Percentiles rank a stretch among this genome's conserved stretches.
These are phyloP conservation scores for Nitzschia palea DNA, from an alignment of 108 stramenopile species.

Conservation along the genomic window DNA sequence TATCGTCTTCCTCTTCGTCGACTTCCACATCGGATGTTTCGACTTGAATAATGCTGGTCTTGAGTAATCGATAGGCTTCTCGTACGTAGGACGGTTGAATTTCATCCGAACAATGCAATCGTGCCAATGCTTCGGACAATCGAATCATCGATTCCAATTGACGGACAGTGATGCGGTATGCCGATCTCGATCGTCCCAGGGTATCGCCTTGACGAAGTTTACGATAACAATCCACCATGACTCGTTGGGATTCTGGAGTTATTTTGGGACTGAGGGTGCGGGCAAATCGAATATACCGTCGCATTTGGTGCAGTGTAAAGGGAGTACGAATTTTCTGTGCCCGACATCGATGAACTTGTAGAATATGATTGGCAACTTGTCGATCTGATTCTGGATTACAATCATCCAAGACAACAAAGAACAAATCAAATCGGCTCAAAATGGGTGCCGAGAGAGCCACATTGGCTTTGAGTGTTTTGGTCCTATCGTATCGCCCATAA, in stretches of 20 bases:
- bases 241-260: constrained; percentile 76
- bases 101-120: constrained; percentile 89
- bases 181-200: constrained; percentile 89
- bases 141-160: constrained; percentile 98
- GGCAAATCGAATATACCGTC: constrained; percentile 96
- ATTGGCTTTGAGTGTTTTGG: constrained; percentile 94
- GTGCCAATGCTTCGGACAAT: constrained; percentile 94
- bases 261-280: constrained; percentile 88
- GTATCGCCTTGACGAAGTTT: constrained; percentile 94
- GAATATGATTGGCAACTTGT: constrained; percentile 93
- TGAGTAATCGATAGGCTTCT: constrained; percentile 93
- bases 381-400: constrained; percentile 93
- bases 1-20: constrained; percentile 87
- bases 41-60: constrained; percentile 96
- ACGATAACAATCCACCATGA: constrained; percentile 97
- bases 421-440: constrained; percentile 98
- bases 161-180: constrained; percentile 98
- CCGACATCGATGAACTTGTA: constrained; percentile 88
- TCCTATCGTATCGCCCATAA: constrained; percentile 97
- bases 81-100: constrained; percentile 88
- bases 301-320: constrained; percentile 86
- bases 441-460: constrained; percentile 96
- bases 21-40: constrained; percentile 95
- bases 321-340: constrained; percentile 74
- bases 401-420: constrained; percentile 98